Evolutionary conservation across 176 grass and related monocot genomes (phyloP).

Genomic region (Oryza meyeriana): DNA sequence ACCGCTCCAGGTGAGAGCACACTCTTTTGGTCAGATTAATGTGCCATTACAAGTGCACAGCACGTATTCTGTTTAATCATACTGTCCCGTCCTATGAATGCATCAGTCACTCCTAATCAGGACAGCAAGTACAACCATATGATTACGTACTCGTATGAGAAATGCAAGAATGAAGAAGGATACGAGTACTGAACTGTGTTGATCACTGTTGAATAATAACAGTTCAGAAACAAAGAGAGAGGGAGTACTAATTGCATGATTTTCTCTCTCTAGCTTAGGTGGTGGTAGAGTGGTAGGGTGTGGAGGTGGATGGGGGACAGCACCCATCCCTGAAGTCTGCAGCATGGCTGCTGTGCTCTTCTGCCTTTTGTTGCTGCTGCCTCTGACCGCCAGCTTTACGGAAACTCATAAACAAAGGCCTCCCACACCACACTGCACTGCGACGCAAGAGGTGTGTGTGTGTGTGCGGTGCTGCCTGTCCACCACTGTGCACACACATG

Average conservation of each 20-base stretch:
- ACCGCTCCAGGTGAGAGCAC: background rate
- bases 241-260: background rate
- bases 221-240: no score
- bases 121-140: background rate
- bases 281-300: background rate
- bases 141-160: background rate
- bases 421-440: background rate
- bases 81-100: background rate
- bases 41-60: background rate
- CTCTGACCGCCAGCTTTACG: conserved; percentile 60
- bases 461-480: background rate
- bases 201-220: background rate
- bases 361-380: conserved; percentile 71
- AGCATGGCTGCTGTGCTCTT: conserved; percentile 65
- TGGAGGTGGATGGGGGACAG: conserved; percentile 7
- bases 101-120: background rate
- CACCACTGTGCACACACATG: conserved; percentile 33
- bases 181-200: background rate
- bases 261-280: conserved; percentile 16
- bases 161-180: background rate
- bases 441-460: background rate
- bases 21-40: background rate
- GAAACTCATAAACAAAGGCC: conserved; percentile 80
- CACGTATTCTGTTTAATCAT: background rate
- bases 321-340: conserved; percentile 50